These are phyloP conservation scores for Tuber melanosporum DNA, from an alignment of 495 filamentous ascomycete genomes.

Conservation along the genomic window DNA sequence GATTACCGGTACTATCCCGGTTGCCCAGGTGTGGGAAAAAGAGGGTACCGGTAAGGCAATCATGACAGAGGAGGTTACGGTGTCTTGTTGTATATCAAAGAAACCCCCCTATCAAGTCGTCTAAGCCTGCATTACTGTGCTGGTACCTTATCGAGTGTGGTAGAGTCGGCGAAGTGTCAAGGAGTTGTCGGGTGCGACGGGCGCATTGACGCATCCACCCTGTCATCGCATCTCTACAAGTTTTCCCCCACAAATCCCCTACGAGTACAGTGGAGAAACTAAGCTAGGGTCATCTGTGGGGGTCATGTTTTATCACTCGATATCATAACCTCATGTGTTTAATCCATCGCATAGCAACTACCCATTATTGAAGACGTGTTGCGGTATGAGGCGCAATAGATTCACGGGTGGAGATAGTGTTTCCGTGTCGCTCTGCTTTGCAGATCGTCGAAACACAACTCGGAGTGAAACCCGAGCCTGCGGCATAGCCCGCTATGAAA, in stretches of 20 bases:
- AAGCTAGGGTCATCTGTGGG: background rate
- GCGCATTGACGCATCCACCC: background rate
- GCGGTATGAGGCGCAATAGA: background rate
- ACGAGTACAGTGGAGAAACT: background rate
- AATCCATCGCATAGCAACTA: background rate
- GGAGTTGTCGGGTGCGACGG: background rate
- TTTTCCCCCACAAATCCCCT: background rate
- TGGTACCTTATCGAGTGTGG: background rate
- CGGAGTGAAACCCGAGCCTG: background rate
- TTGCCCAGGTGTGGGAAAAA: background rate
- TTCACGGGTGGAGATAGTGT: background rate
- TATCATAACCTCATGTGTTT: background rate
- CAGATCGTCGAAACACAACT: background rate
- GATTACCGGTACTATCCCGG: background rate
- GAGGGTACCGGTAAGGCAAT: no score
- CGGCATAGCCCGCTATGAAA: background rate
- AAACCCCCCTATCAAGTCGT: background rate
- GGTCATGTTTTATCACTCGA: constrained; percentile 1
- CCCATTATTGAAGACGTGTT: background rate
- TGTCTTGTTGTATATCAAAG: background rate
- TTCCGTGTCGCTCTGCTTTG: background rate
- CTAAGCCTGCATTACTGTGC: background rate
- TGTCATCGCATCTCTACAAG: background rate
- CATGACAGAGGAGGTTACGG: background rate
- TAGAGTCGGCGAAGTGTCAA: background rate